These are phyloP conservation scores for Xylaria venustula DNA, from an alignment of 495 filamentous ascomycete genomes.

Conservation along the genomic window DNA sequence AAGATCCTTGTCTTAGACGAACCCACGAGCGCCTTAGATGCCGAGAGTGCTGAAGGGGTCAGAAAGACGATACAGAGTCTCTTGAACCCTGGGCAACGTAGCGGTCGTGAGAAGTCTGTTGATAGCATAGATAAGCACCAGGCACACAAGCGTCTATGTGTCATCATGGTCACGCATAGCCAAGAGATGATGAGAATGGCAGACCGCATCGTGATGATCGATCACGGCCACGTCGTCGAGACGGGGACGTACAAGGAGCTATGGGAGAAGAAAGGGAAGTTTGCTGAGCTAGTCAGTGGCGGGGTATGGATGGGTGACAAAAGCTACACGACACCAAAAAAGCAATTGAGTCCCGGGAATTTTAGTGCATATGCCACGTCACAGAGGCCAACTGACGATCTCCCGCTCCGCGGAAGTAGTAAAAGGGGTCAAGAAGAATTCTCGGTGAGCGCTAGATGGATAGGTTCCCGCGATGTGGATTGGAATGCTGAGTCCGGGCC, in stretches of 20 bases:
- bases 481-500: conserved; percentile 22
- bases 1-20: conserved; percentile 81
- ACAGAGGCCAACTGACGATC: conserved; percentile 1
- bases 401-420: conserved; percentile 17
- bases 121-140: background rate
- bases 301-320: conserved; percentile 28
- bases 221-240: conserved; percentile 66
- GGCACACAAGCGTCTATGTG: conserved; percentile 39
- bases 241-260: conserved; percentile 60
- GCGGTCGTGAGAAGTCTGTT: background rate
- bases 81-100: conserved; percentile 24
- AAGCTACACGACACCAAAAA: background rate
- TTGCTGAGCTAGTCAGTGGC: conserved; percentile 35
- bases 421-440: conserved; percentile 11
- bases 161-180: conserved; percentile 75
- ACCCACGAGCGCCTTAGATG: conserved; percentile 79
- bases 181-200: conserved; percentile 81
- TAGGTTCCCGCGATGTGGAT: conserved; percentile 17
- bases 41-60: conserved; percentile 63
- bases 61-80: conserved; percentile 59
- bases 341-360: background rate
- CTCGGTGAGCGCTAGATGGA: conserved; percentile 20
- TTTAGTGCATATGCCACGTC: background rate
- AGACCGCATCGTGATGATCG: conserved; percentile 67
- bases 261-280: conserved; percentile 30